Evolutionary conservation across 768 basidiomycete species (phyloP).

Genomic region (Erythrobasidium yunnanense): DNA sequence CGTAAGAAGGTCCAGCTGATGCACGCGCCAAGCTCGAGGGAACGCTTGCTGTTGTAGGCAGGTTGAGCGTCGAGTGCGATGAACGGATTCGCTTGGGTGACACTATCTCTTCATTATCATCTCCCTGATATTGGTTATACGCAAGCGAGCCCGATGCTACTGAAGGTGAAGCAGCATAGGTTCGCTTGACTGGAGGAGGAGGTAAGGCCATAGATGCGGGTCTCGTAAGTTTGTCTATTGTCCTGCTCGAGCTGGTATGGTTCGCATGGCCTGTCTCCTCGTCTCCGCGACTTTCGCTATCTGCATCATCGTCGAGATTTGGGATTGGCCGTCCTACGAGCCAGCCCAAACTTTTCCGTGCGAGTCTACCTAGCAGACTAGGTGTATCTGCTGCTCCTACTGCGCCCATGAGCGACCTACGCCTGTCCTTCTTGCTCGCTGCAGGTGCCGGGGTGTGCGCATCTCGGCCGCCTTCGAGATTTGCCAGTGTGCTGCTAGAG

Average conservation of each 20-base stretch:
- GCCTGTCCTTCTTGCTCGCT: conserved; percentile 6
- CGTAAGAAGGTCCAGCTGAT: background rate
- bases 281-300: background rate
- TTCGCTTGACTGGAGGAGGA: background rate
- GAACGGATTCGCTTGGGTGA: conserved; percentile 1
- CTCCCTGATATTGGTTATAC: too few species aligned
- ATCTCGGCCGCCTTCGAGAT: background rate
- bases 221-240: too few species aligned
- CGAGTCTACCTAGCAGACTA: background rate
- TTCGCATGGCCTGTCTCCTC: background rate
- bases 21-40: background rate
- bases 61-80: conserved; percentile 15
- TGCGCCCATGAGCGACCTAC: background rate
- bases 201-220: too few species aligned
- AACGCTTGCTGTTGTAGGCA: background rate
- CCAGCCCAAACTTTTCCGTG: conserved; percentile 1
- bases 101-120: background rate
- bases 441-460: background rate
- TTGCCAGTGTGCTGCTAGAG: background rate
- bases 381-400: background rate
- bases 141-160: background rate
- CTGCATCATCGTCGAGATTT: background rate
- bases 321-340: background rate
- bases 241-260: background rate
- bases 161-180: background rate